Base-by-base conservation (phyloP, 2,329 filamentous ascomycete species). In the Aureobasidium melanogenum region DNA sequence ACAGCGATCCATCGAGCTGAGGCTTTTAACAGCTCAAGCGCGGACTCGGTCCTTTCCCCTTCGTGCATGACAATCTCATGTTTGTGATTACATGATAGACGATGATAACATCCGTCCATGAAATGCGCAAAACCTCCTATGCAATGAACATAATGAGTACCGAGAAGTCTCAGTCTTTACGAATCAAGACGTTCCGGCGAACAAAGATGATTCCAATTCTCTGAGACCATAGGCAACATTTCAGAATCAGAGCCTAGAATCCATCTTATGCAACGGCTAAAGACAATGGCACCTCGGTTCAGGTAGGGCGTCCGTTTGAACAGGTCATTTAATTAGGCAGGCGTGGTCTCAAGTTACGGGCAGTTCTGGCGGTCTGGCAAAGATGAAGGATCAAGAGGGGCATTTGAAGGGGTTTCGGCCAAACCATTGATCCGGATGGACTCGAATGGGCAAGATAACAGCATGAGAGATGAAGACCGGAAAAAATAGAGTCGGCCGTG, bases 361-460 rank as follows among this genome's bases (percentile, higher is more conserved):
- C 36, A 39, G 24, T 34, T 41, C 22, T 54, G 8, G 50, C 50
- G 17, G 50, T 39, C 34, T 38, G 6, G 44, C 44, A 52, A 38
- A 22, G 22, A 36, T 17, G 30, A 17, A 38, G 48, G 30, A 26
- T 24, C 10, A 10, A 41, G 48, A 34, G 48, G n/a, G n/a, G 30
- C n/a, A 6, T 22, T 24, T 24, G n/a, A 2, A 24, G 32, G 32
- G 22, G 12, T 8, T 26, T 28, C 41, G 54, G 41, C 54, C 14
- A 47, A 57, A 57, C 41, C 30, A 57, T 36, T 57, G 19, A 57
- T 57, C 54, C 54, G 41, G 47, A 57, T 30, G 41, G 17, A 38
- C n/a, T 44, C 39, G 38, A 46, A 56, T 44, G 38, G 28, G 38
- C 38, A 34, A 22, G 28, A 30, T 19, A n/a, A 19, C 19, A 28